These are phyloP conservation scores for Exserohilum turcica DNA, from an alignment of 2,329 filamentous ascomycete species.

Conservation along the genomic window DNA sequence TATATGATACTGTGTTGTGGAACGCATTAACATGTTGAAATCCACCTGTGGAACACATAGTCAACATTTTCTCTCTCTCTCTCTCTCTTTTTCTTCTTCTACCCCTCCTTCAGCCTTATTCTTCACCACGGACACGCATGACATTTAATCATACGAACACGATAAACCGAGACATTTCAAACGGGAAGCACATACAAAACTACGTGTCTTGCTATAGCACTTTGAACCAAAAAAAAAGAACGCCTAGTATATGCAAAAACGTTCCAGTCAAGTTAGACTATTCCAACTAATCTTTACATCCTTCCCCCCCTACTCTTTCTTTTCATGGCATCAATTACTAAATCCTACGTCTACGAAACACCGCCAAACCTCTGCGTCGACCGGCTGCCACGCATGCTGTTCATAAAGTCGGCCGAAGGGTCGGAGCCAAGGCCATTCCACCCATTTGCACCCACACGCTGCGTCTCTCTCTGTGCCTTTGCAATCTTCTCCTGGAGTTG, in stretches of 20 bases:
- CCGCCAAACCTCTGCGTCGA: slow-evolving; percentile 40
- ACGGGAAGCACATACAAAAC: no score
- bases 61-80: no score
- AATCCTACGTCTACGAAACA: slow-evolving; percentile 22
- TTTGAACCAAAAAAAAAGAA: neutral
- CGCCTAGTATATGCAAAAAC: neutral
- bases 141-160: no score
- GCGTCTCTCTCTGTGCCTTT: slow-evolving; percentile 79
- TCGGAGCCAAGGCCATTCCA: slow-evolving; percentile 64
- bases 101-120: no score
- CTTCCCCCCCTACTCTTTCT: neutral
- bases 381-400: slow-evolving; percentile 75
- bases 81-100: no score
- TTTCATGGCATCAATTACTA: neutral
- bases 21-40: no score
- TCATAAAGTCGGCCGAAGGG: slow-evolving; percentile 86
- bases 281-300: slow-evolving; percentile 1
- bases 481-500: slow-evolving; percentile 81
- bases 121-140: no score
- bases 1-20: no score
- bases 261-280: neutral
- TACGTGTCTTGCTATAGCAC: neutral
- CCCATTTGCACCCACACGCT: slow-evolving; percentile 58
- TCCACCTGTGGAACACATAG: no score
- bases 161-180: no score